Base-by-base conservation (phyloP, 352 stramenopile genomes). In the Chrysophaeum taylorii region DNA sequence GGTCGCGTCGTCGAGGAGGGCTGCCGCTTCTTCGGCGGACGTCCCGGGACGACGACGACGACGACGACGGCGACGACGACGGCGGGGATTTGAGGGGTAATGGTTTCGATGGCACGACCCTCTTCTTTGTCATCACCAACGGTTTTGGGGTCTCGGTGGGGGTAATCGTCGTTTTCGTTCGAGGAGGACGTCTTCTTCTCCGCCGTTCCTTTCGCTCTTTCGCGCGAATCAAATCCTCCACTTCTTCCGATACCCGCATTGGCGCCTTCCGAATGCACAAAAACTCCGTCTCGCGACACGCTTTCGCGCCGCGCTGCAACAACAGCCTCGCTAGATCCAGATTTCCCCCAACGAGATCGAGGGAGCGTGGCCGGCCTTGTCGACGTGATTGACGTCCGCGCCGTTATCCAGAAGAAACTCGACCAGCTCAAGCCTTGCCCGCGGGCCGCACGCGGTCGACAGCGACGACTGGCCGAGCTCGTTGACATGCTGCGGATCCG, bases 311-410 rank as follows among this genome's bases (percentile, higher is more conserved):
- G 37, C 57, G 31, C 53, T 48, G 5, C 14, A 73, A 31, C 7
- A 73, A 33, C 69, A 43, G 4, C 53, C 60, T 42, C 23, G 37
- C 33, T 0, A 73, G 25, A 15, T 38, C 21, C 31, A 73, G 16
- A 43, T 73, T 73, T 4, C 69, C 69, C 42, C 69, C n/a, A n/a
- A n/a, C n/a, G n/a, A 57, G 16, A 73, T 52, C 57, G 70, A 57
- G 14, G 70, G 61, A 21, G 54, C 5, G 69, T 73, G 69, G 37
- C 69, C 69, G 67, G 60, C 69, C 39, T 73, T 73, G 43, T 73
- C 69, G 36, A 73, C 69, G 69, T 71, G 53, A 33, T 73, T 73
- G 33, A 73, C 69, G 43, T 73, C 69, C 7, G 42, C 54, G 35
- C 60, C 60, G 54, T 64, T 25, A 42, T 69, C 69, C 35, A 73